A percentile compares a stretch with the other conserved stretches of the same genome.
Evolutionary conservation across 2,329 filamentous ascomycete species (phyloP).

Genomic region (Furcasterigmium furcatum): DNA sequence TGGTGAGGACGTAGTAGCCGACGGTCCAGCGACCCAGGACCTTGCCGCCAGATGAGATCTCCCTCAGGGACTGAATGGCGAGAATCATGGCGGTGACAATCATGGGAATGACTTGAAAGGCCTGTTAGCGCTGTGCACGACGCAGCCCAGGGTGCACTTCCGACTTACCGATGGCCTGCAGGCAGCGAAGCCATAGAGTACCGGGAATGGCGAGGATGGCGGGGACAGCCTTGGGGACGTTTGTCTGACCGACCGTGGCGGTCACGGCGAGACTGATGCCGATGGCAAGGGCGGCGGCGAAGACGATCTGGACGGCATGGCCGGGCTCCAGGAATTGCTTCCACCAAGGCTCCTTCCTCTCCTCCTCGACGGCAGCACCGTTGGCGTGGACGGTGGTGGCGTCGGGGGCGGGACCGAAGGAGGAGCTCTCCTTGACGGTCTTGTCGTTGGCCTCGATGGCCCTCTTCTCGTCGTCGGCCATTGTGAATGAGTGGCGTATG

Average conservation of each 20-base stretch:
- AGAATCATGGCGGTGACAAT: slow-evolving; percentile 51
- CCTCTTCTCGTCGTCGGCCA: slow-evolving; percentile 8
- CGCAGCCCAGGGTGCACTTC: not conserved
- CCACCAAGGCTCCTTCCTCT: slow-evolving; percentile 27
- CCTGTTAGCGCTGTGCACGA: not conserved
- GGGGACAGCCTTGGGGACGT: slow-evolving; percentile 37
- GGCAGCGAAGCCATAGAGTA: slow-evolving; percentile 43
- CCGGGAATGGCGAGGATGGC: slow-evolving; percentile 45
- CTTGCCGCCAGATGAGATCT: slow-evolving; percentile 38
- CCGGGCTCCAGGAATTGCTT: slow-evolving; percentile 35
- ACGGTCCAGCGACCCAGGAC: slow-evolving; percentile 45
- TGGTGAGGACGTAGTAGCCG: slow-evolving; percentile 46
- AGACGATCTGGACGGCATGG: slow-evolving; percentile 46
- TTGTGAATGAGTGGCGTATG: not conserved
- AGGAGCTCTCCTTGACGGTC: slow-evolving; percentile 13
- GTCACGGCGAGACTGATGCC: slow-evolving; percentile 44
- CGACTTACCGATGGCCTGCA: slow-evolving; percentile 42
- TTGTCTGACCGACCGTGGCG: slow-evolving; percentile 34
- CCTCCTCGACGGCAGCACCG: slow-evolving; percentile 8
- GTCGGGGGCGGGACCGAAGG: slow-evolving; percentile 9
- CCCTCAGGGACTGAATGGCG: slow-evolving; percentile 43
- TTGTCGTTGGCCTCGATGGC: slow-evolving; percentile 10
- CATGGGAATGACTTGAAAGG: slow-evolving; percentile 41
- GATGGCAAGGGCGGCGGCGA: slow-evolving; percentile 43
- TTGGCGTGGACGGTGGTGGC: slow-evolving; percentile 2